A percentile compares a stretch with the other conserved stretches of the same genome.
These are phyloP conservation scores for Talaromyces sp. DNA, from an alignment of 2,329 filamentous ascomycete species.

Conservation along the genomic window DNA sequence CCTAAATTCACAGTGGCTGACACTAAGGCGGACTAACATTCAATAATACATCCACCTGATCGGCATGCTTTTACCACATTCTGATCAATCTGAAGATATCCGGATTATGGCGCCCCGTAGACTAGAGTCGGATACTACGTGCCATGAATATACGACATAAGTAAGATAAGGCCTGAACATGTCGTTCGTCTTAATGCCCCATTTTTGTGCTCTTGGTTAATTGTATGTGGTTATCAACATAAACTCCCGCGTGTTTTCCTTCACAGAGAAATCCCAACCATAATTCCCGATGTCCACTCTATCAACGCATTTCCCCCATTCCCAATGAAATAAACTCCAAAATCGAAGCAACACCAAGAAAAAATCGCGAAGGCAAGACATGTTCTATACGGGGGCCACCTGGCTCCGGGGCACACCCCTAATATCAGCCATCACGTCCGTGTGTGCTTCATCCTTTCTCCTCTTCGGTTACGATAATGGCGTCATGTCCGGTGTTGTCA, in stretches of 20 bases:
- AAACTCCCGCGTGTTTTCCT: neutral
- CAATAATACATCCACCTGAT: neutral
- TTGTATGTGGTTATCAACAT: neutral
- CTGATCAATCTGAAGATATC: neutral
- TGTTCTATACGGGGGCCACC: slow-evolving; percentile 13
- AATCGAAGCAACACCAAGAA: neutral
- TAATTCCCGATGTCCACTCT: neutral
- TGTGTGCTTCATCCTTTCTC: slow-evolving; percentile 38
- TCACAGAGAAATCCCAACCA: neutral
- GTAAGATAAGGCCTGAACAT: neutral
- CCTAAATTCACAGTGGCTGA: neutral
- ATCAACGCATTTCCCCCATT: neutral
- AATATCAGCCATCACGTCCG: slow-evolving; percentile 21
- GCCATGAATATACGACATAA: neutral
- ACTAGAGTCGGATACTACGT: neutral
- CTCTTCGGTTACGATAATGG: slow-evolving; percentile 33
- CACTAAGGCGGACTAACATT: neutral
- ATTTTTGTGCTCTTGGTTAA: too few species aligned
- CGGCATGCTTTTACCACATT: neutral
- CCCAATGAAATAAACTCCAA: neutral
- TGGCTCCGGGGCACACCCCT: slow-evolving; percentile 17
- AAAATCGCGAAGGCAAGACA: neutral
- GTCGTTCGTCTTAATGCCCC: neutral
- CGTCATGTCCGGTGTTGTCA: slow-evolving; percentile 25
- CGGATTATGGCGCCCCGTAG: neutral